Evolutionary conservation across 2,329 filamentous ascomycete genomes (phyloP).

Genomic region (Fusarium torulosum): DNA sequence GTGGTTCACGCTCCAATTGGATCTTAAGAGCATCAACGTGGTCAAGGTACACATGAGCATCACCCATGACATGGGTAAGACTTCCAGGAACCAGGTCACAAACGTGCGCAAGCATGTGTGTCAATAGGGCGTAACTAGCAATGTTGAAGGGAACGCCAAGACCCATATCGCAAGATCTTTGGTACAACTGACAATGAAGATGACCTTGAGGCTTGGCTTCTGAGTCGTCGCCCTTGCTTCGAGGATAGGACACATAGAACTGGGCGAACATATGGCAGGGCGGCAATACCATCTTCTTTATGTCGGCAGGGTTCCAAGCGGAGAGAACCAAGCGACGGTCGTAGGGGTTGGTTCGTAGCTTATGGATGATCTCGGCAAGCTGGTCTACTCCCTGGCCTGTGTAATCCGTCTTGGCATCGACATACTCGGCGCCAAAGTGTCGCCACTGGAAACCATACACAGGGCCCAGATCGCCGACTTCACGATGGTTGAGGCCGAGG

Average conservation of each 20-base stretch:
- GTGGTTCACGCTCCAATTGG: conserved; percentile 84
- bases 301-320: conserved; percentile 92
- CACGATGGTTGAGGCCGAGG: conserved; percentile 83
- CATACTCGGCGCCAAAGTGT: conserved; percentile 94
- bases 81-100: conserved; percentile 87
- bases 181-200: conserved; percentile 90
- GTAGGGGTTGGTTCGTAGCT: conserved; percentile 85
- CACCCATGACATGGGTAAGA: conserved; percentile 95
- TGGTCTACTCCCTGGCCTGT: conserved; percentile 91
- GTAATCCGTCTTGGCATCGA: conserved; percentile 84
- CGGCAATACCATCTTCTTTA: conserved; percentile 89
- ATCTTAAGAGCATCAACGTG: conserved; percentile 88
- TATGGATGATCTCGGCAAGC: conserved; percentile 88
- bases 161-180: conserved; percentile 96
- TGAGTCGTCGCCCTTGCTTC: conserved; percentile 44
- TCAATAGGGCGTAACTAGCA: conserved; percentile 91
- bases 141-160: conserved; percentile 98
- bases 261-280: conserved; percentile 99
- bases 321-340: conserved; percentile 90
- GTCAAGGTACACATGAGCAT: conserved; percentile 96
- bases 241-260: conserved; percentile 87
- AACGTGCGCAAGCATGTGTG: conserved; percentile 93
- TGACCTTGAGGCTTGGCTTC: conserved; percentile 69
- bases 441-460: conserved; percentile 99
- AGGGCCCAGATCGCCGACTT: conserved; percentile 89